Evolutionary conservation across 495 filamentous ascomycete species (phyloP), one percentile per base, ranked within the genome.

Genomic region (Xylaria castorea): DNA sequence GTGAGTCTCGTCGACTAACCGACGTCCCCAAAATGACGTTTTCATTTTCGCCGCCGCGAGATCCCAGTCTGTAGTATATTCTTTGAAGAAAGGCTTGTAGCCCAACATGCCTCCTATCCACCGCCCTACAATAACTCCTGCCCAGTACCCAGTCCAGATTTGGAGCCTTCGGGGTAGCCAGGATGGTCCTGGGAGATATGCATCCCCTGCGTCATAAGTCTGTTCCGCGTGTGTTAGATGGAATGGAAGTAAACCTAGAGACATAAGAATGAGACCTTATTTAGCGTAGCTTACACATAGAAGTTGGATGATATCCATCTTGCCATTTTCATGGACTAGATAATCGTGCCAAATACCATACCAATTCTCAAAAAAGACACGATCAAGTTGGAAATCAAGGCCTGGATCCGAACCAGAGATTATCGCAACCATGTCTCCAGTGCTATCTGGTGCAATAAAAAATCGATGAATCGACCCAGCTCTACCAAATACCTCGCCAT

Each of bases 341-440:
- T 78, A 69, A 55, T 84, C 81, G 66, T 85, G 79, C 76, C 80
- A 81, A 44, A 81, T 83, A 30, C 80, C 81, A 66, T 85, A 85
- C 83, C 81, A 85, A 55, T 85, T 85, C 74, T 84, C 77, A 40
- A 85, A 85, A 75, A 85, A 85, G 32, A 81, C 65, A 8, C 67
- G 76, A 74, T 85, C 82, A n/a, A 62, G 50, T n/a, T 75, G 71
- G 44, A 66, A 67, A 30, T 70, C 73, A 12, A 57, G 42, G 1
- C 66, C 66, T 7, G 46, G 30, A n/a, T 71, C 68, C 4, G 72
- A 64, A 3, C 42, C 72, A 3, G 27, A 55, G 11, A 74, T 50
- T 50, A 38, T 42, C 32, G 42, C 58, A 27, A 67, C 53, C 68
- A 69, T 69, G 27, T 73, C 61, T 25, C 36, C 73, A 20, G 64